Percentiles rank a stretch among this genome's conserved stretches.
These are phyloP conservation scores for Straminergon stramineum DNA, from an alignment of 225 moss, liverwort and hornwort genomes.

Conservation along the genomic window DNA sequence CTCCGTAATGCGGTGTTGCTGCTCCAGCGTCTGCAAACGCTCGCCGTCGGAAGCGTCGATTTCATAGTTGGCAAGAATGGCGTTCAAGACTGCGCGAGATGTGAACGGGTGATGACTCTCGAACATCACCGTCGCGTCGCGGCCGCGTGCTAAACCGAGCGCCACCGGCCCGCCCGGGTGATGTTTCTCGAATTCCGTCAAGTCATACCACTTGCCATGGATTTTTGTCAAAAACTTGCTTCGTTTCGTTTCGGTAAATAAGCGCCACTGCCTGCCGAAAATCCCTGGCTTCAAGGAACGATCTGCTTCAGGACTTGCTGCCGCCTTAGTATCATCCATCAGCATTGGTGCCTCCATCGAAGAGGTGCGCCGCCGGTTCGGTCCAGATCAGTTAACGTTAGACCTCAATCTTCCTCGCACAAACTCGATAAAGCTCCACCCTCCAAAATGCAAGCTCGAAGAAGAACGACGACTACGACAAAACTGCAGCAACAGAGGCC, in stretches of 20 bases:
- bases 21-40: slow-evolving; percentile 35
- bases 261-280: background rate
- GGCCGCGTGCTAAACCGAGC: slow-evolving; percentile 19
- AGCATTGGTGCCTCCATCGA: slow-evolving; percentile 3
- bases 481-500: background rate
- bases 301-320: background rate
- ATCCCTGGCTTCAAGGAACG: slow-evolving; percentile 5
- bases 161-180: slow-evolving; percentile 39
- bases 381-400: background rate
- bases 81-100: slow-evolving; percentile 15
- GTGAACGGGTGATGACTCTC: slow-evolving; percentile 65
- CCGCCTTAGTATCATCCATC: background rate
- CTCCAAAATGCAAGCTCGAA: background rate
- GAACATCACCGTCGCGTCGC: slow-evolving; percentile 41
- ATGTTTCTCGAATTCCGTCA: slow-evolving; percentile 33
- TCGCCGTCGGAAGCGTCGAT: slow-evolving; percentile 10
- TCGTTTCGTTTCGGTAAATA: background rate
- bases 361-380: background rate
- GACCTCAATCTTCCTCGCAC: background rate
- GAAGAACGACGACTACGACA: background rate
- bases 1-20: slow-evolving; percentile 32
- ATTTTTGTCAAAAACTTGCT: slow-evolving; percentile 24
- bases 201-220: slow-evolving; percentile 44
- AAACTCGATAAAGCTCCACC: background rate
- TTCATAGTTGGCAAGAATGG: slow-evolving; percentile 31